Conservation (phyloP, 805 yeast species). For the Candida incommunis region DNA sequence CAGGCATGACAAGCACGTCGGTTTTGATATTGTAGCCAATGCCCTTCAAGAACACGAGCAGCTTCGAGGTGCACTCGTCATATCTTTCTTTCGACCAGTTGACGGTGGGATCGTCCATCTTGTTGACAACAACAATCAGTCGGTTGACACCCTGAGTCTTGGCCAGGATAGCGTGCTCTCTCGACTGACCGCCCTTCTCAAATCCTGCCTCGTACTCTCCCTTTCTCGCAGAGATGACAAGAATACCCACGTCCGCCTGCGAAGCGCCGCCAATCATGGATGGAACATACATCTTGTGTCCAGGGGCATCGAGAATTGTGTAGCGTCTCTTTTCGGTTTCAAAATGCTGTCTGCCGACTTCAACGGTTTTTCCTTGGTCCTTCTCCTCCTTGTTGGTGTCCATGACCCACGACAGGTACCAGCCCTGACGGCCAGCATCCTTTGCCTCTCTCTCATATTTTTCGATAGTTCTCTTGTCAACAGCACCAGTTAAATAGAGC, state of each 20-base stretch:
- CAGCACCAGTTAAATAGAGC: slow-evolving; percentile 86
- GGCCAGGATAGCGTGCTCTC: slow-evolving; percentile 95
- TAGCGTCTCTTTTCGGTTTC: slow-evolving; percentile 97
- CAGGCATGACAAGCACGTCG: slow-evolving; percentile 89
- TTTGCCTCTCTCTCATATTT: slow-evolving; percentile 97
- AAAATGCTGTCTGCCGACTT: slow-evolving; percentile 94
- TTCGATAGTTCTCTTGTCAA: slow-evolving; percentile 96
- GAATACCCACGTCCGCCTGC: slow-evolving; percentile 96
- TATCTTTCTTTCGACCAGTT: slow-evolving; percentile 92
- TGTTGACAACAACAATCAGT: slow-evolving; percentile 85
- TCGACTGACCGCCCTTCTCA: slow-evolving; percentile 97
- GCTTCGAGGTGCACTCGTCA: slow-evolving; percentile 83
- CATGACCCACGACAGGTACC: slow-evolving; percentile 99
- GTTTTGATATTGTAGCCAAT: slow-evolving; percentile 78
- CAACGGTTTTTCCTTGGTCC: slow-evolving; percentile 97
- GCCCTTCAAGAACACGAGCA: slow-evolving; percentile 55
- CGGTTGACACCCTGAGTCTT: slow-evolving; percentile 97
- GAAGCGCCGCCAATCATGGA: slow-evolving; percentile 99
- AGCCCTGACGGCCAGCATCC: slow-evolving; percentile 99
- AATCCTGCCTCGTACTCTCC: slow-evolving; percentile 99
- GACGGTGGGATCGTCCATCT: slow-evolving; percentile 98
- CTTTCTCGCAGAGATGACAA: slow-evolving; percentile 95
- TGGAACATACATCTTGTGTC: slow-evolving; percentile 97
- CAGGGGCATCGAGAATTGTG: slow-evolving; percentile 98
- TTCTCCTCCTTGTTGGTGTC: slow-evolving; percentile 98